These are phyloP conservation scores for Kwoniella sp. DNA, from an alignment of 768 basidiomycete species.

Conservation along the genomic window DNA sequence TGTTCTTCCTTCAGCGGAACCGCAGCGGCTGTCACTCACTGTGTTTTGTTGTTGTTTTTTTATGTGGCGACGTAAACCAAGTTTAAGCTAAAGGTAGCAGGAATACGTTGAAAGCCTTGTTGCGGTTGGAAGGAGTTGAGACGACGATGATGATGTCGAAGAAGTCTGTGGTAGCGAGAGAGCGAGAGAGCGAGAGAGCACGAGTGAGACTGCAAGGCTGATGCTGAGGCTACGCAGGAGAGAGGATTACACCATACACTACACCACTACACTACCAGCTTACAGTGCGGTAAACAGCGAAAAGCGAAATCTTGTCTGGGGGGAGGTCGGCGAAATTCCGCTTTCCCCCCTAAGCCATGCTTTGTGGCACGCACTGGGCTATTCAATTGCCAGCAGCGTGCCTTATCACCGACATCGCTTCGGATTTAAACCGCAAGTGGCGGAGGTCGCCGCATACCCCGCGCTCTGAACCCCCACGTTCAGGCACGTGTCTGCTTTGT, in stretches of 20 bases:
- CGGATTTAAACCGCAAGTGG: not conserved
- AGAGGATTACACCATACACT: too few species aligned
- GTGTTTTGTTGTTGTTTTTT: conserved; percentile 14
- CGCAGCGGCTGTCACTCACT: conserved; percentile 18
- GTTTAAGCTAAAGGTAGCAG: conserved; percentile 38
- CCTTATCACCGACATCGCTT: conserved; percentile 11
- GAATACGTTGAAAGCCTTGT: conserved; percentile 31
- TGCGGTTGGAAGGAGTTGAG: conserved; percentile 2
- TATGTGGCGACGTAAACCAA: conserved; percentile 28
- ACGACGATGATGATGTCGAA: conserved; percentile 6
- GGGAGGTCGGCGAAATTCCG: not conserved
- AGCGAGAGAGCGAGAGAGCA: conserved; percentile 1
- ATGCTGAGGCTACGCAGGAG: too few species aligned
- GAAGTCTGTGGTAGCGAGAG: conserved; percentile 3
- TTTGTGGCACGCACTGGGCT: conserved; percentile 19
- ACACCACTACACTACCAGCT: too few species aligned
- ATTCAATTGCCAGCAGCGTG: not conserved
- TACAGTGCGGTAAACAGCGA: not conserved
- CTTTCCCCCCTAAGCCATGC: not conserved
- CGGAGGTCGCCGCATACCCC: not conserved
- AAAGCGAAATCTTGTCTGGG: not conserved
- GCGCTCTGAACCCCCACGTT: too few species aligned
- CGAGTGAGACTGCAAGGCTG: conserved; percentile 2
- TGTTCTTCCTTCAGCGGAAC: not conserved
- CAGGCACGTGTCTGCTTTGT: too few species aligned